phyloP scores from a whole-genome alignment of 2,329 filamentous ascomycete species.

The Bipolaris sorokiniana region DNA sequence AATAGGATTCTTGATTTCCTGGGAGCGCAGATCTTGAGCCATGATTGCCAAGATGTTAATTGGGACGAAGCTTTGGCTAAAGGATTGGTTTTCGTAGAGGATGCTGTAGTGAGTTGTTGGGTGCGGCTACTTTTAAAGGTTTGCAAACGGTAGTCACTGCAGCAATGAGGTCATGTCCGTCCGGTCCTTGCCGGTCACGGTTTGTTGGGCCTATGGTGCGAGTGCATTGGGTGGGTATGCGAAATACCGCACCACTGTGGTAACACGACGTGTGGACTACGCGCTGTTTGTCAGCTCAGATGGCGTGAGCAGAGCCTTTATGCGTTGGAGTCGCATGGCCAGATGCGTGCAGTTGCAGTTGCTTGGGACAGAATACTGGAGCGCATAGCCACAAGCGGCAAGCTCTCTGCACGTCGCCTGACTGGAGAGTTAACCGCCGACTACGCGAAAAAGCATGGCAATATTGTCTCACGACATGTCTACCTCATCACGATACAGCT shows the following conservation, averaged over 20 bases:
- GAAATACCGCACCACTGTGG: conserved; percentile 13
- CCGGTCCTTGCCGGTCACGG: conserved; percentile 16
- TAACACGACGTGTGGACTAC: conserved; percentile 22
- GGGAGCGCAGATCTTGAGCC: conserved; percentile 50
- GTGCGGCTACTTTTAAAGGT: conserved; percentile 20
- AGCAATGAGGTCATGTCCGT: conserved; percentile 20
- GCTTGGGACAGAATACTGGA: background rate
- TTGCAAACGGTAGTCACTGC: background rate
- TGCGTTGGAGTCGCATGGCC: background rate
- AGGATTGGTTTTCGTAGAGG: conserved; percentile 1
- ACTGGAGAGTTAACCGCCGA: background rate
- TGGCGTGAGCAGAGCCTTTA: conserved; percentile 24
- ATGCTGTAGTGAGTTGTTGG: conserved; percentile 20
- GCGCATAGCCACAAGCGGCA: background rate
- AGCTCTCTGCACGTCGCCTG: background rate
- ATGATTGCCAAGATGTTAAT: conserved; percentile 27
- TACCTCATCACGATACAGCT: background rate
- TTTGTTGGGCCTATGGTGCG: conserved; percentile 18
- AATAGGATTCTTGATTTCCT: conserved; percentile 52
- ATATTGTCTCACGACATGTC: background rate
- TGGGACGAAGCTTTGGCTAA: conserved; percentile 4
- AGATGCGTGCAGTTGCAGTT: conserved; percentile 5
- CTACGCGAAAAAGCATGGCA: background rate
- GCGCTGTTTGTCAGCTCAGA: conserved; percentile 25
- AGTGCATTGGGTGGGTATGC: conserved; percentile 14